Evolutionary conservation across 139 green algal species (phyloP), one percentile per base, ranked within the genome.

Genomic region (Trebouxia sp.): DNA sequence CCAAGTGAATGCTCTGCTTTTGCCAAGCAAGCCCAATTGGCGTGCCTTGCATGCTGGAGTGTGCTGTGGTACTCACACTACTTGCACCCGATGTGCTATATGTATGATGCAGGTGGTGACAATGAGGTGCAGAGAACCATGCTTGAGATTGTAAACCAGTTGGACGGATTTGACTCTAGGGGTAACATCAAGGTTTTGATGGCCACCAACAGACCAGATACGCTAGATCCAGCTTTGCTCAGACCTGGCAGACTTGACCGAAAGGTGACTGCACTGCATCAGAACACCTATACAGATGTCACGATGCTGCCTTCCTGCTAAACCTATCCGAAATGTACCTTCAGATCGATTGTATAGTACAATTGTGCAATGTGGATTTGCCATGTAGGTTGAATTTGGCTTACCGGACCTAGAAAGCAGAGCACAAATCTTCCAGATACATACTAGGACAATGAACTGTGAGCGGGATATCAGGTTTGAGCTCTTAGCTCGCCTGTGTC

Each of bases 71-170:
- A n/a, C n/a, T n/a, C n/a, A n/a, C n/a, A n/a, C n/a, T n/a, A n/a
- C n/a, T n/a, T 39, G 58, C 58, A 72, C 28, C 22, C 5, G n/a
- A 17, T 72, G 66, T 62, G 39, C 35, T 22, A 26, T 53, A 26
- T 0, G 0, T 6, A 42, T 39, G 32, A 1, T 56, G n/a, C 80
- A 84, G 96, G 96, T 26, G 96, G 97, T 38, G 97, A 99, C 91
- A 99, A 98, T 88, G 97, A 99, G 89, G 97, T 99, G 86, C 96
- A 99, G 90, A 91, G 96, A 41, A 99, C 97, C 10, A 99, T 99
- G 96, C 89, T 99, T 65, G 96, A 99, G 89, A 99, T 99, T 48
- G 96, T 99, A 8, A 99, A 99, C 88, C 97, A 99, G 93, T 92
- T 99, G 32, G 97, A 99, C 67, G 96, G 97, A 37, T 99, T 99